Conservation (phyloP, 768 basidiomycete genomes). For the Imleria badia region DNA sequence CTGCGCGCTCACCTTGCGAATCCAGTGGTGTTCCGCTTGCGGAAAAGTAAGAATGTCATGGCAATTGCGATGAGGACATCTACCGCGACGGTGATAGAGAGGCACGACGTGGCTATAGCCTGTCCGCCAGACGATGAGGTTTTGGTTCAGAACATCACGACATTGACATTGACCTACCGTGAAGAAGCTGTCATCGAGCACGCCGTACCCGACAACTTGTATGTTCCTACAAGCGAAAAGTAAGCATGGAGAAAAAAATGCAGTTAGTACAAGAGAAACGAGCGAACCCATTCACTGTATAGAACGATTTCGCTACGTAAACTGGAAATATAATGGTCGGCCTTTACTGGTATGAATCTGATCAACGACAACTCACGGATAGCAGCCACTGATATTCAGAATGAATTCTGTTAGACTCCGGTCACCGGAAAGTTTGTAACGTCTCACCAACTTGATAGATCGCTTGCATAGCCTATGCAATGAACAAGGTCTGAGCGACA, state of each 20-base stretch:
- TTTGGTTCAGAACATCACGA: neutral
- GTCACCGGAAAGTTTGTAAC: too few relatives aligned
- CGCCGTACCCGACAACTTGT: neutral
- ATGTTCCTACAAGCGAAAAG: neutral
- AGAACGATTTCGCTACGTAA: neutral
- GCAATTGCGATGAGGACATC: conserved; percentile 10
- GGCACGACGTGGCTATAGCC: neutral
- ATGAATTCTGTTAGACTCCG: neutral
- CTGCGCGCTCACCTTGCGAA: neutral
- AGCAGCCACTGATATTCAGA: neutral
- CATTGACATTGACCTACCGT: neutral
- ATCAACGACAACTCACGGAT: neutral
- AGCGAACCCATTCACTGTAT: conserved; percentile 9
- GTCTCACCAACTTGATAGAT: conserved; percentile 10
- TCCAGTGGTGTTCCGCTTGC: neutral
- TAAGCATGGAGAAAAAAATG: neutral
- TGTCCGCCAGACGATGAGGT: neutral
- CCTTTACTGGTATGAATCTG: neutral
- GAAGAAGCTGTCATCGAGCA: neutral
- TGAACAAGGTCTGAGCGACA: neutral
- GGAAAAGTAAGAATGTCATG: conserved; percentile 6
- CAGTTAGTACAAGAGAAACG: neutral
- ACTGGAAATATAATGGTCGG: neutral
- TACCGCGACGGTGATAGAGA: neutral
- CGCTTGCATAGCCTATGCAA: neutral